Evolutionary conservation across 1,139 yeast species (phyloP).

Genomic region (Hansenula lynferdii): DNA sequence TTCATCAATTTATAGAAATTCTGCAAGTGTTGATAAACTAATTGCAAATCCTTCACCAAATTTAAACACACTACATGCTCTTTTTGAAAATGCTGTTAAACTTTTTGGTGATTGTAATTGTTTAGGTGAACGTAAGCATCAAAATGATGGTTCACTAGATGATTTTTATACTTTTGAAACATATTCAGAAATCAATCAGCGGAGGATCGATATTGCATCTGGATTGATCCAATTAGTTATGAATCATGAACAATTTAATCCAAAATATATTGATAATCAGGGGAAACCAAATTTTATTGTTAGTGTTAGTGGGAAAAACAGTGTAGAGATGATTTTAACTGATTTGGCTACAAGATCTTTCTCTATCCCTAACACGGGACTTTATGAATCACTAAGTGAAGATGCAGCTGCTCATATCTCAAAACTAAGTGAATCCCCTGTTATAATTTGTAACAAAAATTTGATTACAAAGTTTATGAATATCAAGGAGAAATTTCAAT

Average conservation of each 20-base stretch:
- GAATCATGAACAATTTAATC: constrained; percentile 9
- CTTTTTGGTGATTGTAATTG: constrained; percentile 26
- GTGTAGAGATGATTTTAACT: constrained; percentile 22
- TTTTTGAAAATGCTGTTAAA: constrained; percentile 31
- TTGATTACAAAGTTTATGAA: constrained; percentile 26
- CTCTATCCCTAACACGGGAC: constrained; percentile 35
- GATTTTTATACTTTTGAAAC: constrained; percentile 34
- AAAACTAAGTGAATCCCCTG: constrained; percentile 31
- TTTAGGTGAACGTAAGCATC: constrained; percentile 34
- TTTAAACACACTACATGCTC: constrained; percentile 33
- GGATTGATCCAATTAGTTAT: constrained; percentile 41
- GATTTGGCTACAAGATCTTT: constrained; percentile 35
- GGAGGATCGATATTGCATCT: constrained; percentile 39
- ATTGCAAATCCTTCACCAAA: constrained; percentile 32
- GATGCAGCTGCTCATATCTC: constrained; percentile 33
- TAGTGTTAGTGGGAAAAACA: constrained; percentile 16
- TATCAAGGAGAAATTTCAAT: constrained; percentile 21
- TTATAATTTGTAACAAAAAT: constrained; percentile 30
- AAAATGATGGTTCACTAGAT: constrained; percentile 34
- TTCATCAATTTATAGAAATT: constrained; percentile 34
- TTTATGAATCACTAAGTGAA: constrained; percentile 36
- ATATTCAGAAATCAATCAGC: constrained; percentile 28
- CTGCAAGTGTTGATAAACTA: constrained; percentile 33
- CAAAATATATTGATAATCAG: constrained; percentile 6
- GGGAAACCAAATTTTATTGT: constrained; percentile 18